These are phyloP conservation scores for Rhinocladiella mackenziei DNA, from an alignment of 2,329 filamentous ascomycete genomes.

Conservation along the genomic window DNA sequence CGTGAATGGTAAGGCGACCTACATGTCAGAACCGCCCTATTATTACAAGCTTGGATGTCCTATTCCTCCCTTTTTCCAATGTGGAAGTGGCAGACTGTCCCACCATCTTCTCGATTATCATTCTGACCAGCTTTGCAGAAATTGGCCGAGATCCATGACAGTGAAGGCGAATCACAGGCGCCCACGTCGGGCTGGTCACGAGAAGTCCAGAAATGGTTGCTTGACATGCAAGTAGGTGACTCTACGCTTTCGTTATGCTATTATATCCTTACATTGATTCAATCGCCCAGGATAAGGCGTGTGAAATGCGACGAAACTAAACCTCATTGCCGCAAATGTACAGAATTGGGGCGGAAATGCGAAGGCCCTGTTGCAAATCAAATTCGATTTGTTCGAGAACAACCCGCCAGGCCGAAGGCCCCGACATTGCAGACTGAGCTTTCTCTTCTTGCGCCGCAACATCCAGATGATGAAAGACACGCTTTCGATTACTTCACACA, in stretches of 20 bases:
- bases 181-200: conserved; percentile 8
- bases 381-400: conserved; percentile 13
- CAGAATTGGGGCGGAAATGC: conserved; percentile 28
- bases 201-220: conserved; percentile 24
- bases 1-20: no score
- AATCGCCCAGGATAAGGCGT: conserved; percentile 22
- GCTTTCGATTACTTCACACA: conserved; percentile 40
- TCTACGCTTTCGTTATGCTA: not conserved
- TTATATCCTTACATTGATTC: conserved; percentile 5
- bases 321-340: conserved; percentile 29
- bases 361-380: conserved; percentile 24
- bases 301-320: conserved; percentile 33
- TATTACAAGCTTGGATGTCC: no score
- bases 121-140: not conserved
- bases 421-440: conserved; percentile 19
- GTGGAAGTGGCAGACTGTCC: no score
- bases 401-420: not conserved
- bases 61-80: no score
- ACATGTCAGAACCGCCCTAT: no score
- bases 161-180: conserved; percentile 5
- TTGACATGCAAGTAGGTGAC: conserved; percentile 26
- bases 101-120: no score
- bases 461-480: conserved; percentile 32
- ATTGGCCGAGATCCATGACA: conserved; percentile 1
- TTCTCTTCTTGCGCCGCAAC: conserved; percentile 9